Percentiles rank a stretch among this genome's conserved stretches.
These are phyloP conservation scores for Croton laevigatus DNA, from an alignment of 441 rosid genomes.

Conservation along the genomic window DNA sequence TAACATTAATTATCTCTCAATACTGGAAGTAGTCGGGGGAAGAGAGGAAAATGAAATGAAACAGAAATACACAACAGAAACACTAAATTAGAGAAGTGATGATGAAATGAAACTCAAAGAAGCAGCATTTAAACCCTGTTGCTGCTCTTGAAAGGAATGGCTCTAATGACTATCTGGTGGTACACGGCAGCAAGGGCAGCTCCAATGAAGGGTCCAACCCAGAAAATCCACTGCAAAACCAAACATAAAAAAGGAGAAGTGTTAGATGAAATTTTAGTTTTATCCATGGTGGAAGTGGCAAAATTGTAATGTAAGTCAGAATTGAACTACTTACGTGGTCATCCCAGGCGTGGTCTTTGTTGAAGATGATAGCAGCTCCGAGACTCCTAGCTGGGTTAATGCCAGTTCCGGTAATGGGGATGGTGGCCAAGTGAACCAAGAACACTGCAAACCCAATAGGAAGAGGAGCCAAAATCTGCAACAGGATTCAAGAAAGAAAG, in stretches of 20 bases:
- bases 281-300: background rate
- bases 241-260: background rate
- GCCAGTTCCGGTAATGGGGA: constrained; percentile 84
- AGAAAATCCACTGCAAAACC: constrained; percentile 74
- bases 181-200: constrained; percentile 91
- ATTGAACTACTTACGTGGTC: constrained; percentile 49
- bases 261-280: background rate
- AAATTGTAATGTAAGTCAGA: no score
- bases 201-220: constrained; percentile 95
- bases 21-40: background rate
- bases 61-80: constrained; percentile 9
- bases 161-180: constrained; percentile 85
- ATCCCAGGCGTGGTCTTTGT: constrained; percentile 66
- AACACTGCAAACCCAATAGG: constrained; percentile 89
- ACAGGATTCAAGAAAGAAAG: background rate
- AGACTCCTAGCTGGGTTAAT: constrained; percentile 92
- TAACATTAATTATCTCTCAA: constrained; percentile 4
- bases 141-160: constrained; percentile 70
- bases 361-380: constrained; percentile 79
- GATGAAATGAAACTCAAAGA: background rate
- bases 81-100: background rate
- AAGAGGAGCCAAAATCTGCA: constrained; percentile 84
- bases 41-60: background rate
- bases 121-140: constrained; percentile 31
- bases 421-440: constrained; percentile 88